phyloP scores from a whole-genome alignment of 306 rosid species.

The Arachis stenosperma region DNA sequence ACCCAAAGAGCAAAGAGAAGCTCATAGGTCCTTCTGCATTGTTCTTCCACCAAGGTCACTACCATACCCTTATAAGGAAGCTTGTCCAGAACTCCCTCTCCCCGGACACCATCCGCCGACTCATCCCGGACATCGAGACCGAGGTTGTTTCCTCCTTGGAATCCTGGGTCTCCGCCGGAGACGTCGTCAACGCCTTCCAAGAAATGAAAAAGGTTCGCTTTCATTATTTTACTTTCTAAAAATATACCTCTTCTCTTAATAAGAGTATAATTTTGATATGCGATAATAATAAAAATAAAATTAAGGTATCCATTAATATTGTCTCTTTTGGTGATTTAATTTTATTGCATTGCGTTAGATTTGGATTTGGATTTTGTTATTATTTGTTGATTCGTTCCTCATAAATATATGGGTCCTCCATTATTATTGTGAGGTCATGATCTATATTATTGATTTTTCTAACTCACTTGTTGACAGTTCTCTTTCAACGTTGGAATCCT shows the following conservation, averaged over 20 bases:
- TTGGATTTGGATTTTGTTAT: conserved; percentile 49
- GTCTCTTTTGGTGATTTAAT: conserved; percentile 17
- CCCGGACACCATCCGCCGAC: conserved; percentile 54
- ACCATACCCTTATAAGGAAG: conserved; percentile 67
- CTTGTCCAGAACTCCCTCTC: conserved; percentile 70
- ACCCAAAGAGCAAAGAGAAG: conserved; percentile 88
- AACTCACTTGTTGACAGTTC: conserved; percentile 51
- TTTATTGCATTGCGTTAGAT: conserved; percentile 32
- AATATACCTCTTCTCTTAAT: no score
- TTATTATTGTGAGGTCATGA: conserved; percentile 33
- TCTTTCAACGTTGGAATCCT: conserved; percentile 80
- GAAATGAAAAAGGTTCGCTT: conserved; percentile 80
- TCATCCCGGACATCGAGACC: conserved; percentile 54
- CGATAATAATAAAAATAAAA: no score
- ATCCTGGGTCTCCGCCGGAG: conserved; percentile 59
- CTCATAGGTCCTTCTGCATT: conserved; percentile 89
- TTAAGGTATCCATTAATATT: not conserved
- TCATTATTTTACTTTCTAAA: no score
- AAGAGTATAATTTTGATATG: no score
- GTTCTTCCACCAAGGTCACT: conserved; percentile 85
- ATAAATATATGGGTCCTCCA: conserved; percentile 36
- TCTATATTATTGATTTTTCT: conserved; percentile 9
- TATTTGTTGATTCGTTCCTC: conserved; percentile 37
- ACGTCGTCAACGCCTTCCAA: conserved; percentile 54
- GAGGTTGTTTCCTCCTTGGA: conserved; percentile 61